Evolutionary conservation across 345 rosid species (phyloP), one percentile per base, ranked within the genome.

Genomic region (Murraya paniculata): DNA sequence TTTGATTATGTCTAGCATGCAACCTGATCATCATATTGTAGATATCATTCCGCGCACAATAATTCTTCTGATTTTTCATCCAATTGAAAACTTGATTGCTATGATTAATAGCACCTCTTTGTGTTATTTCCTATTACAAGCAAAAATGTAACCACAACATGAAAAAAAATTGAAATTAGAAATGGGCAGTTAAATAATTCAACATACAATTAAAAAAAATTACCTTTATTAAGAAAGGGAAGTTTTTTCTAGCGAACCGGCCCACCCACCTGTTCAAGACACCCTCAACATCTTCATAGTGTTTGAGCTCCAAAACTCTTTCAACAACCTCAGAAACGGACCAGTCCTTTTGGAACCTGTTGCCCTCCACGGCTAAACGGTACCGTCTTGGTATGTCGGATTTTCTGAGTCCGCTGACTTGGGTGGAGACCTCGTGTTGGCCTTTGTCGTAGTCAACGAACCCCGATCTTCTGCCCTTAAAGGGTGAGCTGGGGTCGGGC

Each of bases 341-440:
- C 97, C 95, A 95, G 87, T 95, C 97, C 86, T 85, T 91, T 87
- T 95, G 98, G 86, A 93, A 91, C 79, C 95, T 86, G 79, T 95
- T 90, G 38, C 84, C 86, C 67, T 84, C 83, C 2, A 90, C 94
- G 4, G 87, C 82, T 28, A 92, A 38, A 45, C 93, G 89, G 81
- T 91, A 81, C 11, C 91, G 92, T 78, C 82, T 87, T 7, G 92
- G 88, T 1, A 93, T 84, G 62, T 95, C 90, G 41, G 84, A 78
- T 87, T 91, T 91, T 61, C 89, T 74, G 79, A 90, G 74, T 57
- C 98, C 98, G 73, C 80, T 79, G 50, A 93, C 80, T 3, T 85
- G 90, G 75, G 92, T 87, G 41, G 86, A 85, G 61, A 91, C 92
- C 59, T 80, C 87, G 78, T 90, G 93, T 67, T 86, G 80, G 36